phyloP scores from a whole-genome alignment of 2,329 filamentous ascomycete genomes.

The Neofusicoccum kwambonambiense region DNA sequence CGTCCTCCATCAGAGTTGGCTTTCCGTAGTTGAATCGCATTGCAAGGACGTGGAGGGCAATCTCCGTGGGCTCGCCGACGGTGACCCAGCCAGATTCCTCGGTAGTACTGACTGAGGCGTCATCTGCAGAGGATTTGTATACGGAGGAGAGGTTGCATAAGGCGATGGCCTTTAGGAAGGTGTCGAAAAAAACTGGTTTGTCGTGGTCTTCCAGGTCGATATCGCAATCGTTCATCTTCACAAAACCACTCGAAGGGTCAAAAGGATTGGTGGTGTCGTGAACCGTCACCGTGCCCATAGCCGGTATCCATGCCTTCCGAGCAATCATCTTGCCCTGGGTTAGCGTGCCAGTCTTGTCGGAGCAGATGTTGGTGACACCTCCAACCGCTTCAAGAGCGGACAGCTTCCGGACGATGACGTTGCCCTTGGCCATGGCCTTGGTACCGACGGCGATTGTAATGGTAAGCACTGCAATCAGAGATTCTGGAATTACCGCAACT shows the following conservation, averaged over 20 bases:
- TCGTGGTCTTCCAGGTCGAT: constrained; percentile 28
- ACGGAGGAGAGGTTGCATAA: constrained; percentile 42
- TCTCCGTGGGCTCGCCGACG: constrained; percentile 29
- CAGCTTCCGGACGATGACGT: constrained; percentile 42
- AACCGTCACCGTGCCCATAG: constrained; percentile 33
- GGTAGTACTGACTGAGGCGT: constrained; percentile 2
- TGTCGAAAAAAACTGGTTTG: constrained; percentile 24
- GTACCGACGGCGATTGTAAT: constrained; percentile 58
- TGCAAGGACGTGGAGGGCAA: constrained; percentile 41
- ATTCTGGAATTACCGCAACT: constrained; percentile 49
- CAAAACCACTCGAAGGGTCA: constrained; percentile 34
- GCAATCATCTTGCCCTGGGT: constrained; percentile 43
- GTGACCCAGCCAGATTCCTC: constrained; percentile 1
- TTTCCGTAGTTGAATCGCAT: constrained; percentile 39
- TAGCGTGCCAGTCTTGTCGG: constrained; percentile 42
- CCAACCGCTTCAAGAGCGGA: constrained; percentile 42
- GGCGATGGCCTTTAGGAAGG: constrained; percentile 38
- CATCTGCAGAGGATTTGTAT: constrained; percentile 13
- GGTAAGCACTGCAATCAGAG: constrained; percentile 52
- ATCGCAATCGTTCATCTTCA: constrained; percentile 30
- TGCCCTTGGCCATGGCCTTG: constrained; percentile 42
- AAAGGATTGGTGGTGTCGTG: constrained; percentile 36
- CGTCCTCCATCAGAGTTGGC: constrained; percentile 26
- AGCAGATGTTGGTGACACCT: constrained; percentile 36
- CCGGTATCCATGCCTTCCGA: constrained; percentile 38